phyloP scores from a whole-genome alignment of 2,329 filamentous ascomycete species.

The Pseudogymnoascus sp. region DNA sequence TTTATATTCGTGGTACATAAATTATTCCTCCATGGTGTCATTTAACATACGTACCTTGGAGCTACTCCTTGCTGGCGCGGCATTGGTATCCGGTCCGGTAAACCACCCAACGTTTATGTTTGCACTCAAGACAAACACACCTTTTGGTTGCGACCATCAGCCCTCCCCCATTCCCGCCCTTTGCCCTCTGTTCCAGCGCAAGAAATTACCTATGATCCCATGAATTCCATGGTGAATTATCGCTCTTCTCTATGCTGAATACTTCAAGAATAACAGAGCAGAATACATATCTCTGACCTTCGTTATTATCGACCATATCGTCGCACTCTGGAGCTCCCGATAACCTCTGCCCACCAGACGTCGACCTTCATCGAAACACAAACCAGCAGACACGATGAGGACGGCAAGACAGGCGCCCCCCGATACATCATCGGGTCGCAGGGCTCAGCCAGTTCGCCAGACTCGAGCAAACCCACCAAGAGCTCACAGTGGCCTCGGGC shows the following conservation, averaged over 20 bases:
- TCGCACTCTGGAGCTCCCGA: background rate
- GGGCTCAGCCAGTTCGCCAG: conserved; percentile 58
- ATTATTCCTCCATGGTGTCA: background rate
- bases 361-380: conserved; percentile 2
- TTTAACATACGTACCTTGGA: conserved; percentile 7
- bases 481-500: conserved; percentile 41
- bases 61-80: background rate
- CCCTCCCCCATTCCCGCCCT: conserved; percentile 1
- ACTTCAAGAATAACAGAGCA: background rate
- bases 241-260: background rate
- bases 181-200: conserved; percentile 1
- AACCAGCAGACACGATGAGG: conserved; percentile 26
- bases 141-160: conserved; percentile 9
- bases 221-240: conserved; percentile 6
- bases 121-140: conserved; percentile 7
- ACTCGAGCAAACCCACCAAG: conserved; percentile 57
- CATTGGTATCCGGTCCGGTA: background rate
- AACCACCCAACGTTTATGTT: conserved; percentile 3
- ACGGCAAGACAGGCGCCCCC: conserved; percentile 25
- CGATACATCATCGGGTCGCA: conserved; percentile 40
- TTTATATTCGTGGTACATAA: background rate
- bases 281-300: conserved; percentile 9
- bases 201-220: conserved; percentile 1
- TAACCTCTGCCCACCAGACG: conserved; percentile 6
- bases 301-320: background rate